Percentiles rank a stretch among this genome's conserved stretches.
Conservation (phyloP, 2,329 filamentous ascomycete genomes). For the Pseudocercospora eumusae region DNA sequence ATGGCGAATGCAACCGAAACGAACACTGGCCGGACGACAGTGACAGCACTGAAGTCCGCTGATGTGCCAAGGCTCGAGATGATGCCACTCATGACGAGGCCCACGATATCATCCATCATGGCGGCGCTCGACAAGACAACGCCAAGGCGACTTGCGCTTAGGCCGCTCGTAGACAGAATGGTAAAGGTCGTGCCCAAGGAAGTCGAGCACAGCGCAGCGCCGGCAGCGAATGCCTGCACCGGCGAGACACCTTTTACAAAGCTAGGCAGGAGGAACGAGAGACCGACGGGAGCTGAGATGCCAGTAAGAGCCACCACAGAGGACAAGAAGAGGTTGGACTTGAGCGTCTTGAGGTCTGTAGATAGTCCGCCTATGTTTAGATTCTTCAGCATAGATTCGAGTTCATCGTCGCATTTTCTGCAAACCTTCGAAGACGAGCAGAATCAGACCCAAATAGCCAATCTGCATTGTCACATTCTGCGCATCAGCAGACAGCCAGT, state of each 20-base stretch:
- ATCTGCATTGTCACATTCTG: conserved; percentile 63
- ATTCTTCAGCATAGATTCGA: conserved; percentile 9
- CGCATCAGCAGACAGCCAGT: conserved; percentile 56
- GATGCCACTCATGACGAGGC: conserved; percentile 74
- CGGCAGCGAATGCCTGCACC: conserved; percentile 69
- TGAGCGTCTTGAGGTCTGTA: conserved; percentile 57
- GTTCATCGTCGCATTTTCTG: not conserved
- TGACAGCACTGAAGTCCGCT: conserved; percentile 42
- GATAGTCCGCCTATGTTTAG: conserved; percentile 57
- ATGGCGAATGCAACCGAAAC: conserved; percentile 56
- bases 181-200: conserved; percentile 72
- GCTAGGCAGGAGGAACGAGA: conserved; percentile 62
- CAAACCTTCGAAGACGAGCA: conserved; percentile 69
- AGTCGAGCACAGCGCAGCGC: conserved; percentile 72
- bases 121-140: conserved; percentile 70
- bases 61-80: conserved; percentile 64
- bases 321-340: conserved; percentile 63
- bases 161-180: conserved; percentile 61
- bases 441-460: conserved; percentile 71
- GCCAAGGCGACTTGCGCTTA: conserved; percentile 58
- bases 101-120: conserved; percentile 80
- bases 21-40: conserved; percentile 54
- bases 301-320: conserved; percentile 65
- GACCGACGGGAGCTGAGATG: conserved; percentile 62
- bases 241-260: conserved; percentile 53